Base-by-base conservation (phyloP, 306 rosid species). In the Leucaena leucocephala region DNA sequence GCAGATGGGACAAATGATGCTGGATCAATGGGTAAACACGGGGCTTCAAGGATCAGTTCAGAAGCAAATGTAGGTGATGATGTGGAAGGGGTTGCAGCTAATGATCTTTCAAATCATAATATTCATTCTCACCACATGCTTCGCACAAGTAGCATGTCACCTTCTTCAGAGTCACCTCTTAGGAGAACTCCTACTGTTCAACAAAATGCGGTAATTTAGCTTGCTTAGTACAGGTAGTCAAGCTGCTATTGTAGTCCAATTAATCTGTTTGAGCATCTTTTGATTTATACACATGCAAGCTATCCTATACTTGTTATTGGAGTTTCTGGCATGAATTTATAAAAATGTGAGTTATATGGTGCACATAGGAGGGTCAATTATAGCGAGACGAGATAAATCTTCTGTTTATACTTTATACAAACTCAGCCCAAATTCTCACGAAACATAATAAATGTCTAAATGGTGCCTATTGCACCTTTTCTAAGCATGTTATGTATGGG, bases 121-220 rank as follows among this genome's bases (percentile, higher is more conserved):
- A 48, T 75, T 78, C 91, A 75, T 84, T 71, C 93, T 82, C 89
- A 89, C 35, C 96, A 80, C 46, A n/a, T 84, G 19, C 79, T 82
- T 78, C 78, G 85, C 80, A 88, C 87, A 45, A 89, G 89, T 87
- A 90, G 98, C 74, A 83, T 83, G 90, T 95, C 98, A 0, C 98
- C 97, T 71, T 91, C 98, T 74, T 91, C 98, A 71, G 98, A 90
- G 81, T 92, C 98, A 78, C 93, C 98, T 65, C 91, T 93, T 64
- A 85, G 98, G 87, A 84, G 92, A 83, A 91, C 96, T 64, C 81
- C 86, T 14, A 77, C 68, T 21, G 44, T 77, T 80, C 94, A 85
- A 77, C 87, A 84, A 82, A 91, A 83, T 69, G 50, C 69, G 93
- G 99, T 93, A 93, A 85, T 81, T 52, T 71, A 4, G 72, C 71